phyloP scores from a whole-genome alignment of 805 yeast genomes.

The Scheffersomyces stipitis region DNA sequence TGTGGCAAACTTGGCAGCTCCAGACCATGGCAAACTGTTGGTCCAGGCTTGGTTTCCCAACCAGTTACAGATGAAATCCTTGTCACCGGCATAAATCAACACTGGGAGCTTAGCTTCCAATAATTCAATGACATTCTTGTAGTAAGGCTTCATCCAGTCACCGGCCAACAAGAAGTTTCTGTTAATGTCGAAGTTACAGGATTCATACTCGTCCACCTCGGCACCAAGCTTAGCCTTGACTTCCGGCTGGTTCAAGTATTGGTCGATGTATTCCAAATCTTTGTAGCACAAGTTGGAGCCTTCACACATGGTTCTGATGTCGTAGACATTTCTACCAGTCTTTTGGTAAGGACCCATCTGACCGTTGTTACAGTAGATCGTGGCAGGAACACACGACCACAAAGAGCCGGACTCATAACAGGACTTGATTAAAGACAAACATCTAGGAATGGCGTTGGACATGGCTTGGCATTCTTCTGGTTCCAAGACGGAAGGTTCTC shows the following conservation, averaged over 20 bases:
- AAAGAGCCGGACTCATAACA: constrained; percentile 77
- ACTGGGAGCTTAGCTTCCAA: constrained; percentile 74
- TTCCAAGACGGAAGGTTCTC: constrained; percentile 69
- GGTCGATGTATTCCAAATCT: constrained; percentile 71
- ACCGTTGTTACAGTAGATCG: constrained; percentile 82
- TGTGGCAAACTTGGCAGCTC: constrained; percentile 46
- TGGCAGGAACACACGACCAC: constrained; percentile 89
- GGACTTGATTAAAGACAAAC: constrained; percentile 68
- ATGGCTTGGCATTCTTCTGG: constrained; percentile 70
- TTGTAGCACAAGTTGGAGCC: constrained; percentile 70
- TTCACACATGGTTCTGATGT: constrained; percentile 78
- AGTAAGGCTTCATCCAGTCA: constrained; percentile 88
- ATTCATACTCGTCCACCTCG: constrained; percentile 73
- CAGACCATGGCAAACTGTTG: constrained; percentile 64
- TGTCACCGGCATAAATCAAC: constrained; percentile 90
- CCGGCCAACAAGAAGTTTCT: constrained; percentile 82
- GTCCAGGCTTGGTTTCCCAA: constrained; percentile 87
- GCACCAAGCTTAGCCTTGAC: constrained; percentile 87
- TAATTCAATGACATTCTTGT: constrained; percentile 56
- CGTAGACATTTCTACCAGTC: constrained; percentile 91
- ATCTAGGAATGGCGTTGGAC: constrained; percentile 65
- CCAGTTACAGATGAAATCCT: constrained; percentile 93
- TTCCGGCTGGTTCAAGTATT: constrained; percentile 71
- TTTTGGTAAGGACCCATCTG: constrained; percentile 56
- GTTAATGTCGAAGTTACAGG: constrained; percentile 78